Percentiles rank a stretch among this genome's conserved stretches.
phyloP scores from a whole-genome alignment of 257 asterid species.

The Handroanthus guayacan region DNA sequence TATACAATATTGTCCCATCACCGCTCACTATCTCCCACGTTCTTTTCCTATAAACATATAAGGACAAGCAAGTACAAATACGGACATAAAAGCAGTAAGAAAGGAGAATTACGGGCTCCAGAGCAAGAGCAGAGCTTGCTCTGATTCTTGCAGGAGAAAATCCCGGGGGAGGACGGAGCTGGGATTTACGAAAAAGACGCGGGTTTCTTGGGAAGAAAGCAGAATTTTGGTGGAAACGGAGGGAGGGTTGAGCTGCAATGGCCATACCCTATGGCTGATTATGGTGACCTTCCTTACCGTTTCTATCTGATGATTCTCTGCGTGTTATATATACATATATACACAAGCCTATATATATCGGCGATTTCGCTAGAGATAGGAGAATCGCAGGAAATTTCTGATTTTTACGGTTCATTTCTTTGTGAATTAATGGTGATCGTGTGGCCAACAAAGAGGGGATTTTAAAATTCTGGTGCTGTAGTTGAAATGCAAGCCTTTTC shows the following conservation, averaged over 20 bases:
- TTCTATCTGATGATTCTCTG: slow-evolving; percentile 35
- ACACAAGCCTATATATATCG: slow-evolving; percentile 62
- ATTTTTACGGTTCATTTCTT: slow-evolving; percentile 53
- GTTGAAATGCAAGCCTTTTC: background rate
- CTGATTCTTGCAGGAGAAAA: slow-evolving; percentile 53
- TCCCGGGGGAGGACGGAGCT: slow-evolving; percentile 35
- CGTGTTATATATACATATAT: slow-evolving; percentile 43
- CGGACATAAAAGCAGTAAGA: slow-evolving; percentile 17
- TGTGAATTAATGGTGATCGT: slow-evolving; percentile 30
- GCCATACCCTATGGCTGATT: slow-evolving; percentile 50
- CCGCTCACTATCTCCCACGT: background rate
- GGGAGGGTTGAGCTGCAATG: slow-evolving; percentile 48
- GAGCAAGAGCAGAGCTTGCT: slow-evolving; percentile 66
- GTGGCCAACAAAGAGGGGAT: slow-evolving; percentile 38
- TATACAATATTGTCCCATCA: background rate
- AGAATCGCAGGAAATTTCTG: slow-evolving; percentile 54
- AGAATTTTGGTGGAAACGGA: slow-evolving; percentile 44
- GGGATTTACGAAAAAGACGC: slow-evolving; percentile 42
- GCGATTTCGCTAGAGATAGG: slow-evolving; percentile 62
- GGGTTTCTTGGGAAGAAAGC: slow-evolving; percentile 40
- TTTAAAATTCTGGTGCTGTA: slow-evolving; percentile 3
- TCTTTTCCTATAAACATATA: background rate
- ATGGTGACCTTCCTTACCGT: slow-evolving; percentile 34
- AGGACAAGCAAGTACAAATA: background rate
- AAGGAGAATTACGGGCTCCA: slow-evolving; percentile 57